phyloP scores from a whole-genome alignment of 176 grass and related monocot species.

The Cenchrus purpureus region DNA sequence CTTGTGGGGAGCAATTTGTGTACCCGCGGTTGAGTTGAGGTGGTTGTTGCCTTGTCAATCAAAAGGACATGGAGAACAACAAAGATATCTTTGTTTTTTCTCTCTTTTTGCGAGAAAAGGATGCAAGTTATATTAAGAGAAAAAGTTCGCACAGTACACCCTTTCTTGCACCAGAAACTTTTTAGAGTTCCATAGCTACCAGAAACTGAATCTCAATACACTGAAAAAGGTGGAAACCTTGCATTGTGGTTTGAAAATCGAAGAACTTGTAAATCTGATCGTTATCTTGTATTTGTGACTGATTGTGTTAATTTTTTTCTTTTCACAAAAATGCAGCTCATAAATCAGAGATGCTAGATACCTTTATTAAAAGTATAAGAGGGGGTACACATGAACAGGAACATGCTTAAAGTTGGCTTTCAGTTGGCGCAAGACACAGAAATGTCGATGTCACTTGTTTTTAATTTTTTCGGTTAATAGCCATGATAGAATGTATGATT shows the following conservation, averaged over 20 bases:
- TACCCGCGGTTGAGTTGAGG: conserved; percentile 19
- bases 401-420: background rate
- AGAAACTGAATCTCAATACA: background rate
- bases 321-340: background rate
- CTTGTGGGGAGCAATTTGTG: conserved; percentile 8
- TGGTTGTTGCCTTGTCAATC: conserved; percentile 30
- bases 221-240: background rate
- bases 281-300: no score
- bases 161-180: no score
- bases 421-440: conserved; percentile 7
- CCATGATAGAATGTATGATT: background rate
- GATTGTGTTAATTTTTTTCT: background rate
- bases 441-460: background rate
- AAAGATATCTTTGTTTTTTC: background rate
- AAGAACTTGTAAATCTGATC: background rate
- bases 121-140: no score
- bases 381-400: background rate
- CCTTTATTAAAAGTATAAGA: background rate
- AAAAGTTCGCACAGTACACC: no score
- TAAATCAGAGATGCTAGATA: background rate
- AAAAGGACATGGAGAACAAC: conserved; percentile 1
- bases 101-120: background rate
- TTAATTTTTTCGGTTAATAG: background rate
- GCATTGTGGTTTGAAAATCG: background rate
- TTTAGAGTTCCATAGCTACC: no score